Evolutionary conservation across 2,329 filamentous ascomycete genomes (phyloP).

Genomic region (Curvularia lunata): DNA sequence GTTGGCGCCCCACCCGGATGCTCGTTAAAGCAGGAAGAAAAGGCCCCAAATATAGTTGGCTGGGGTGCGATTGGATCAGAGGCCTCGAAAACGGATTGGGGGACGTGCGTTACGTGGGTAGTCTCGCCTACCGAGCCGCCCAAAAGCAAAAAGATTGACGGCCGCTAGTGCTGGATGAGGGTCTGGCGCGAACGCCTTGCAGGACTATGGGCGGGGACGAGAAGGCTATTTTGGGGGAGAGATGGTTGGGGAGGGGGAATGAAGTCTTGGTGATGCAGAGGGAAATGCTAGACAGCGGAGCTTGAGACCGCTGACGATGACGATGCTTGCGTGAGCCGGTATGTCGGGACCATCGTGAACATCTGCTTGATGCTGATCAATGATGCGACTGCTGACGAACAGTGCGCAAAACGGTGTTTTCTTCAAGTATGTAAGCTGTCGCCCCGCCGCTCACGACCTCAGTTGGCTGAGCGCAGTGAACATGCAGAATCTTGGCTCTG

Average conservation of each 20-base stretch:
- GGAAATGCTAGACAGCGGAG: background rate
- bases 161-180: background rate
- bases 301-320: background rate
- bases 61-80: slow-evolving; percentile 16
- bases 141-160: background rate
- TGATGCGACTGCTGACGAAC: background rate
- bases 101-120: background rate
- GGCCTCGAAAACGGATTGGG: background rate
- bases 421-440: background rate
- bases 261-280: background rate
- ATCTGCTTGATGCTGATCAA: background rate
- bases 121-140: slow-evolving; percentile 23
- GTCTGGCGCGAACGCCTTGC: slow-evolving; percentile 12
- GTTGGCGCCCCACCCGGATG: background rate
- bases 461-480: background rate
- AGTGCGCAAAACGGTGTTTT: background rate
- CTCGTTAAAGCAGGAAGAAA: slow-evolving; percentile 9
- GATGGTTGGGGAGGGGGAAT: background rate
- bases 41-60: slow-evolving; percentile 30
- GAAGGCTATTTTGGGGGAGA: background rate
- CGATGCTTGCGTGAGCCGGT: background rate
- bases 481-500: background rate
- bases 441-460: background rate
- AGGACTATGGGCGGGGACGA: background rate
- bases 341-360: background rate